These are phyloP conservation scores for Luffa aegyptiaca DNA, from an alignment of 306 rosid species.

Conservation along the genomic window DNA sequence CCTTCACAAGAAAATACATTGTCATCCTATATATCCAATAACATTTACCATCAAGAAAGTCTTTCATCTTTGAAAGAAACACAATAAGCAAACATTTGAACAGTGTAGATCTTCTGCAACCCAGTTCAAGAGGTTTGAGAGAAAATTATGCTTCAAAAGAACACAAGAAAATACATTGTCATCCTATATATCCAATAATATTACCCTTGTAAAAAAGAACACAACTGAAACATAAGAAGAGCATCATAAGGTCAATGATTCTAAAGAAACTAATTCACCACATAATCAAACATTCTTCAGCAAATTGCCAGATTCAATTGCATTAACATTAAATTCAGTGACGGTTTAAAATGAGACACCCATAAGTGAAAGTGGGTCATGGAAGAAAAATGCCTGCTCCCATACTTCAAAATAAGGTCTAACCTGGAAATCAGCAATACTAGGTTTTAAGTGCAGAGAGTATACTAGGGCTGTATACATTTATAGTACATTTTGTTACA, in stretches of 20 bases:
- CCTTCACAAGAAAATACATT: constrained; percentile 34
- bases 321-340: neutral
- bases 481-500: neutral
- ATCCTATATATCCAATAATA: neutral
- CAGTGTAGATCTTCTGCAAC: neutral
- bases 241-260: neutral
- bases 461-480: neutral
- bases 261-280: neutral
- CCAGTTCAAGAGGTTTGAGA: neutral
- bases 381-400: neutral
- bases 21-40: neutral
- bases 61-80: neutral
- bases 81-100: neutral
- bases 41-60: neutral
- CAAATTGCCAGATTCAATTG: neutral
- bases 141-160: neutral
- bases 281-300: neutral
- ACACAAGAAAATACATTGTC: constrained; percentile 11
- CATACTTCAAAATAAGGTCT: neutral
- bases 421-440: neutral
- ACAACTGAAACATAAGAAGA: neutral
- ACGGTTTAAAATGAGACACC: neutral
- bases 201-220: neutral
- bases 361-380: neutral
- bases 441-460: neutral